phyloP scores from a whole-genome alignment of 2,329 filamentous ascomycete genomes.

The Aspergillus terreus region DNA sequence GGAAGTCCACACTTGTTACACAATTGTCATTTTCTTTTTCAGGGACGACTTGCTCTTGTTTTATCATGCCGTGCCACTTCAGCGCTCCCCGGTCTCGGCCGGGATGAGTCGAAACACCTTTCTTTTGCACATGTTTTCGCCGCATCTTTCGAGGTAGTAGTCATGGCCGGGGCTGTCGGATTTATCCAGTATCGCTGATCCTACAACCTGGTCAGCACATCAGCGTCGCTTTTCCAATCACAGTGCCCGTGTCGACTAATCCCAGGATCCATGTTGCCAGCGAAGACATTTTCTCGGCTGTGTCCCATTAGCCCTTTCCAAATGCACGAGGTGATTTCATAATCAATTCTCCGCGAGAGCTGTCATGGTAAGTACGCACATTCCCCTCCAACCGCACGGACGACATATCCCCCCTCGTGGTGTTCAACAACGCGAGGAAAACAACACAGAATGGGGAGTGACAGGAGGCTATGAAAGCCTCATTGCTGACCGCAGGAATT shows the following conservation, averaged over 20 bases:
- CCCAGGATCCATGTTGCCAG: background rate
- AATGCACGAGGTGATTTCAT: background rate
- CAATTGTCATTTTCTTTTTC: constrained; percentile 11
- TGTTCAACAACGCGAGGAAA: background rate
- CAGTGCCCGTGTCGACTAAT: background rate
- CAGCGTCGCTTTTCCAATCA: background rate
- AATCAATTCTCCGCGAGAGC: background rate
- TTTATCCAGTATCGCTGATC: background rate
- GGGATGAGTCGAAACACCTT: constrained; percentile 11
- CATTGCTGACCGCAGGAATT: background rate
- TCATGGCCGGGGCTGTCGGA: background rate
- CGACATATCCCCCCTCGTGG: background rate
- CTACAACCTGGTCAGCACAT: background rate
- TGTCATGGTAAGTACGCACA: background rate
- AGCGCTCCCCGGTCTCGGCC: constrained; percentile 13
- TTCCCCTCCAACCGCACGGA: background rate
- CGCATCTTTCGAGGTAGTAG: background rate
- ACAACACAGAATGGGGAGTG: background rate
- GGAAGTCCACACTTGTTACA: constrained; percentile 16
- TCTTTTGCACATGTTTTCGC: background rate
- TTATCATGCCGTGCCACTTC: constrained; percentile 15
- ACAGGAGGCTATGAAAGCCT: background rate
- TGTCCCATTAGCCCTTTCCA: background rate
- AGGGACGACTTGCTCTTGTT: constrained; percentile 2
- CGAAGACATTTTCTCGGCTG: background rate